Conservation (phyloP, 257 asterid genomes). For the Apocynum venetum region DNA sequence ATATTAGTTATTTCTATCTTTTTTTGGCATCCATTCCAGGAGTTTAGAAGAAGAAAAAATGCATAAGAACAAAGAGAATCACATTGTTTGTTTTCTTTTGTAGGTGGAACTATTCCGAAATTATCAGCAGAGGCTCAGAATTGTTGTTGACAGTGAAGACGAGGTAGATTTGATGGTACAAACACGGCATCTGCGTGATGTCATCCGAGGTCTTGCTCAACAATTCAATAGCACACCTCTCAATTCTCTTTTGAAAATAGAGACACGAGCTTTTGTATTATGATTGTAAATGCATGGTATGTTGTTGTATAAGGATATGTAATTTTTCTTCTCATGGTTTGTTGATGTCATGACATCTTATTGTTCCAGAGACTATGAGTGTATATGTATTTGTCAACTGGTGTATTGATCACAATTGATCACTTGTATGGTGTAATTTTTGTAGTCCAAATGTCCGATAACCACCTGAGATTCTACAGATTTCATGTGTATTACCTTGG, state of each 20-base stretch:
- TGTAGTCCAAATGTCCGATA: too few species aligned
- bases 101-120: constrained; percentile 89
- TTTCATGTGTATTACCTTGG: too few species aligned
- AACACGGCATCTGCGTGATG: constrained; percentile 90
- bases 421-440: too few species aligned
- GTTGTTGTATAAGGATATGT: background rate
- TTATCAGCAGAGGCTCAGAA: constrained; percentile 88
- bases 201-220: constrained; percentile 87
- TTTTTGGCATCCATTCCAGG: background rate
- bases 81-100: constrained; percentile 1
- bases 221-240: constrained; percentile 93
- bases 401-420: too few species aligned
- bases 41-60: background rate
- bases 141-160: constrained; percentile 85
- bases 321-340: background rate
- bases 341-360: background rate
- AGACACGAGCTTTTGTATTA: constrained; percentile 26
- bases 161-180: constrained; percentile 95
- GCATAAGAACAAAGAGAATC: background rate
- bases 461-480: too few species aligned
- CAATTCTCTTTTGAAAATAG: constrained; percentile 87
- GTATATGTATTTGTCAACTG: too few species aligned
- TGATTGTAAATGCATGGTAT: constrained; percentile 2
- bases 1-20: too few species aligned
- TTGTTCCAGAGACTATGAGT: too few species aligned